Base-by-base conservation (phyloP, 2,329 filamentous ascomycete genomes). In the Zymoseptoria ardabiliae region DNA sequence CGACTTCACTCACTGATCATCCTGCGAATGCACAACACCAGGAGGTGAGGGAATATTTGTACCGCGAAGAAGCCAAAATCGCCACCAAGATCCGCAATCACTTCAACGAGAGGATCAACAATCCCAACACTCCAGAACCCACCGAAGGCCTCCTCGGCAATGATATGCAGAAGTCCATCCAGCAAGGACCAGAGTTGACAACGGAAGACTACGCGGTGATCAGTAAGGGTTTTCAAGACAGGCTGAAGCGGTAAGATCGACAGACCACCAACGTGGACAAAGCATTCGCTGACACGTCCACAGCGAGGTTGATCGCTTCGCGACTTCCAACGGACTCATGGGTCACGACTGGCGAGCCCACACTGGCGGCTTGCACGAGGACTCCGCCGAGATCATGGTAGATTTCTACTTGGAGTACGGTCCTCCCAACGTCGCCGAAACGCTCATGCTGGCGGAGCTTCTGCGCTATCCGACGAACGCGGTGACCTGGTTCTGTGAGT, bases 401-500 rank as follows among this genome's bases (percentile, higher is more conserved):
- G 53, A 54, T 5, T 64, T 57, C 56, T 60, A 55, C 35, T 50
- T 53, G 23, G 57, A 57, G 17, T 58, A 56, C 11, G 61, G 54
- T 1, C 11, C 20, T 28, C 63, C 65, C 19, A 63, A 63, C 22
- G 23, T 50, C 2, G 54, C 52, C 10, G 63, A 65, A 55, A 50
- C 56, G 11, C 19, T 54, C 30, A 55, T 64, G 60, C 54, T 67
- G 50, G 49, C 54, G 23, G 17, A 53, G 21, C 58, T 58, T 35
- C 53, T 59, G n/a, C 19, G 22, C 7, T 11, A 62, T 11, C 50
- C 54, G 23, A 55, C 51, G 22, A 28, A 51, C 19, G 53, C 20
- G 13, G 53, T 65, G 22, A 50, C 51, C 22, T 21, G 56, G 20
- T 67, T 59, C 58, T 66, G 64, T 67, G 54, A 61, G 65, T 61